Evolutionary conservation across 2,329 filamentous ascomycete species (phyloP), one percentile per base, ranked within the genome.

Genomic region (Fusarium sp.): DNA sequence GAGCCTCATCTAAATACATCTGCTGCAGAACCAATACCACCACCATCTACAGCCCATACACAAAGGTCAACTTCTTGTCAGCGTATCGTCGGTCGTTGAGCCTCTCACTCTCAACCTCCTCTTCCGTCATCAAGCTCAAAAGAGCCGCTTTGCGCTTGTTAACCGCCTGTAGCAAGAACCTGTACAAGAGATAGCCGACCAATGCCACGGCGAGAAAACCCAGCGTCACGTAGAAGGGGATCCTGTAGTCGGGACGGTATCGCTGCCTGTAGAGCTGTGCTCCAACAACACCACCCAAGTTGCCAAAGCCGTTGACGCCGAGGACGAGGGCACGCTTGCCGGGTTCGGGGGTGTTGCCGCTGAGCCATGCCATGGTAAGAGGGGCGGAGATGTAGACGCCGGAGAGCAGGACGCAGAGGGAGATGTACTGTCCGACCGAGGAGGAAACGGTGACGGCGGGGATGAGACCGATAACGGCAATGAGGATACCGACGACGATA

Each of bases 281-380:
- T 9, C 76, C 77, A 22, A 79, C 76, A 22, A 79, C 71, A 38
- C 77, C 77, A 17, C 77, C 77, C 6, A 79, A 66, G 64, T 79
- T 79, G 20, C 77, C 77, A 43, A 79, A 78, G 47, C 78, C 69
- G 60, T 79, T 79, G n/a, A 77, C 74, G n/a, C 77, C 77, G 22
- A 79, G 71, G 9, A 79, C 77, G 14, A 79, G 74, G 15, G 77
- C 73, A 12, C 77, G 76, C 64, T 79, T 79, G 54, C 77, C 77
- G 20, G 77, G 77, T 54, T 79, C 77, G n/a, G 77, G 77, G 15
- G 76, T 79, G 58, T 79, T 79, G 66, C 77, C 77, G 50, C 74
- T 79, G 22, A 79, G 73, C 77, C 77, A 79, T 8, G 77, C 77
- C 38, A 79, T 75, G 15, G 77, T 79, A 35, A 79, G 65, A 50